phyloP scores from a whole-genome alignment of 1,284 basidiomycete genomes.

The Cryptococcus hybrid region DNA sequence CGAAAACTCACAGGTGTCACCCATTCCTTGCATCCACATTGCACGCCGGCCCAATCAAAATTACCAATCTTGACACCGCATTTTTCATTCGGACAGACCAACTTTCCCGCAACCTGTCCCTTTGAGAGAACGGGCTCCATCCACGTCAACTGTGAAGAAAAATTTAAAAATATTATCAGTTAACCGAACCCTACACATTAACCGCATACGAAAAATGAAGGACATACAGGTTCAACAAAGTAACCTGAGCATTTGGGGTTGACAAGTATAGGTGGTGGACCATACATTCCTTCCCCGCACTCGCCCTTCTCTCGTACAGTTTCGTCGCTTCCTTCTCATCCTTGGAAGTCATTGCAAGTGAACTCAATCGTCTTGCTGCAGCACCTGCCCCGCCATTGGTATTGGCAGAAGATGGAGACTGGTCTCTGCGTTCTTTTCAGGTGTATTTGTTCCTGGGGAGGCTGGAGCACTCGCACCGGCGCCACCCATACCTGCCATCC shows the following conservation, averaged over 20 bases:
- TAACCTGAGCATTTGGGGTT: slow-evolving; percentile 88
- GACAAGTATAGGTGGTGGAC: slow-evolving; percentile 65
- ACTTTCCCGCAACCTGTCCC: slow-evolving; percentile 80
- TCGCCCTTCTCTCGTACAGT: not conserved
- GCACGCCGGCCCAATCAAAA: slow-evolving; percentile 94
- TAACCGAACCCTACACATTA: no score
- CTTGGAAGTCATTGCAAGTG: slow-evolving; percentile 34
- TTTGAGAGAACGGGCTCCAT: slow-evolving; percentile 77
- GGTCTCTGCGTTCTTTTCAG: not conserved
- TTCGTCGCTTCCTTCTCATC: slow-evolving; percentile 7
- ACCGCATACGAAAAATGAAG: no score
- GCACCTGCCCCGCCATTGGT: not conserved
- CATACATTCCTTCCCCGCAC: not conserved
- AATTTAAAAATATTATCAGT: no score
- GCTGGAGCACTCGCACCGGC: slow-evolving; percentile 8
- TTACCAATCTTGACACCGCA: slow-evolving; percentile 89
- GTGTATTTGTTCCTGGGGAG: slow-evolving; percentile 15
- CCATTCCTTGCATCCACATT: slow-evolving; percentile 89
- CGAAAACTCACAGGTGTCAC: slow-evolving; percentile 70
- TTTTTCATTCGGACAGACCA: slow-evolving; percentile 84
- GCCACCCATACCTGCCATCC: slow-evolving; percentile 16
- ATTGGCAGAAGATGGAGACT: slow-evolving; percentile 2
- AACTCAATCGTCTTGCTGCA: slow-evolving; percentile 25
- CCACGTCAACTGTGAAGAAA: no score
- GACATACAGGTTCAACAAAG: slow-evolving; percentile 86